Evolutionary conservation across 139 green algal species (phyloP).

Genomic region (Chlorella sorokiniana): DNA sequence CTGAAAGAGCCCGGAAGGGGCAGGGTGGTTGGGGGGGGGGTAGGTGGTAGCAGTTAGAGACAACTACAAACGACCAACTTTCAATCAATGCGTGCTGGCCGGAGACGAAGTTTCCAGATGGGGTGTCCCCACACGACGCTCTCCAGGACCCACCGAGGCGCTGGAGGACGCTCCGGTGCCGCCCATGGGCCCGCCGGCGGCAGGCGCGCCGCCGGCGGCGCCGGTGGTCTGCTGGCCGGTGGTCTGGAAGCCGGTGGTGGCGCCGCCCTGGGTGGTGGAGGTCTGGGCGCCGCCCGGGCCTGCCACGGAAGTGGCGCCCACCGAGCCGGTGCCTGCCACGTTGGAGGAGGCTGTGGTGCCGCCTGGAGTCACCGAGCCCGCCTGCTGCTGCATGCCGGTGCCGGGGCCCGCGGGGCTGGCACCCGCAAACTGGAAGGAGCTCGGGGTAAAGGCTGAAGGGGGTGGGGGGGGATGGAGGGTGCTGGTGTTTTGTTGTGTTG

Average conservation of each 20-base stretch:
- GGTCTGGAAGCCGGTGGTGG: slow-evolving; percentile 32
- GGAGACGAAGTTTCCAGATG: too few relatives aligned
- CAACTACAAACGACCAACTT: too few relatives aligned
- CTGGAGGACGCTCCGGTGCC: neutral
- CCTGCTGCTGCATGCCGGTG: slow-evolving; percentile 30
- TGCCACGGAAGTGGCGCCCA: slow-evolving; percentile 21
- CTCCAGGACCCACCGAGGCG: neutral
- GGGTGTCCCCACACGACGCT: too few relatives aligned
- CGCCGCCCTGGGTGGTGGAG: slow-evolving; percentile 29
- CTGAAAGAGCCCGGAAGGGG: too few relatives aligned
- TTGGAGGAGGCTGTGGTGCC: neutral
- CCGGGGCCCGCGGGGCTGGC: slow-evolving; percentile 1
- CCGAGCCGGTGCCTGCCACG: slow-evolving; percentile 7
- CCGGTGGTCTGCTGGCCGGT: slow-evolving; percentile 19
- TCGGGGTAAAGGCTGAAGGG: slow-evolving; percentile 7
- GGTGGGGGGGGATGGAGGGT: too few relatives aligned
- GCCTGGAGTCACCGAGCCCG: neutral
- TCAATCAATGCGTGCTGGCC: too few relatives aligned
- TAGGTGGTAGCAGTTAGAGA: too few relatives aligned
- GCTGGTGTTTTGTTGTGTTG: too few relatives aligned
- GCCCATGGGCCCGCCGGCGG: neutral
- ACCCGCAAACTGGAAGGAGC: neutral
- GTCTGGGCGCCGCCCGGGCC: slow-evolving; percentile 8
- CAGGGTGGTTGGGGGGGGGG: too few relatives aligned
- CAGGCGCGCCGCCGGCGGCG: neutral